Conservation (phyloP, 345 rosid genomes). For the Hirschfeldia incana region DNA sequence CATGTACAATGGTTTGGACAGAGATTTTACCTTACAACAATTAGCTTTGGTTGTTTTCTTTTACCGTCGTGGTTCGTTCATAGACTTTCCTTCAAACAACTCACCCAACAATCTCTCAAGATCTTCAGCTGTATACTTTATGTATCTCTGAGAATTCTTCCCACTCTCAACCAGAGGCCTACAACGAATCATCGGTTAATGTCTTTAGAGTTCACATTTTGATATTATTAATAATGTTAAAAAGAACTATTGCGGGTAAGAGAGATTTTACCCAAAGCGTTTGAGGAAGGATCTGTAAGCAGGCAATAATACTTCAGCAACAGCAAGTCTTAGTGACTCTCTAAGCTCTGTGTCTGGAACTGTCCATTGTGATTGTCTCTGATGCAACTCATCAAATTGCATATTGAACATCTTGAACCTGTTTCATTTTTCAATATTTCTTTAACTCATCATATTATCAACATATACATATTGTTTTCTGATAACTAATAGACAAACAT, state of each 20-base stretch:
- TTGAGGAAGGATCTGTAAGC: conserved; percentile 91
- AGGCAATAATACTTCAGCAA: conserved; percentile 96
- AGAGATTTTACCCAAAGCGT: conserved; percentile 70
- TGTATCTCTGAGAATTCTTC: conserved; percentile 80
- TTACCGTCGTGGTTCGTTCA: conserved; percentile 71
- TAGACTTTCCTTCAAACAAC: conserved; percentile 87
- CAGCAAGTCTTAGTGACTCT: conserved; percentile 96
- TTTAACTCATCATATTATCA: background rate
- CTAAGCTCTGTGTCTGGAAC: conserved; percentile 96
- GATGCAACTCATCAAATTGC: conserved; percentile 98
- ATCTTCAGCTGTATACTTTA: conserved; percentile 81
- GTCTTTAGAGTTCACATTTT: background rate
- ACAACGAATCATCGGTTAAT: conserved; percentile 24
- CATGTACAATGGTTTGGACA: conserved; percentile 27
- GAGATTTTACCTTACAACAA: conserved; percentile 14
- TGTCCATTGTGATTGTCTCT: conserved; percentile 96
- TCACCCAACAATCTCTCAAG: conserved; percentile 91
- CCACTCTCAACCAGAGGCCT: conserved; percentile 93
- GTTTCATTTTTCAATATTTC: conserved; percentile 24
- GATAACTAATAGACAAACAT: background rate
- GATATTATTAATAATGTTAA: too few species aligned
- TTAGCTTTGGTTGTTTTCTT: background rate
- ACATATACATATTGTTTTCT: background rate
- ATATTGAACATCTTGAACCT: conserved; percentile 88
- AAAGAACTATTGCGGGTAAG: background rate